Base-by-base conservation (phyloP, 805 yeast genomes). In the Ogataea methylovora region DNA sequence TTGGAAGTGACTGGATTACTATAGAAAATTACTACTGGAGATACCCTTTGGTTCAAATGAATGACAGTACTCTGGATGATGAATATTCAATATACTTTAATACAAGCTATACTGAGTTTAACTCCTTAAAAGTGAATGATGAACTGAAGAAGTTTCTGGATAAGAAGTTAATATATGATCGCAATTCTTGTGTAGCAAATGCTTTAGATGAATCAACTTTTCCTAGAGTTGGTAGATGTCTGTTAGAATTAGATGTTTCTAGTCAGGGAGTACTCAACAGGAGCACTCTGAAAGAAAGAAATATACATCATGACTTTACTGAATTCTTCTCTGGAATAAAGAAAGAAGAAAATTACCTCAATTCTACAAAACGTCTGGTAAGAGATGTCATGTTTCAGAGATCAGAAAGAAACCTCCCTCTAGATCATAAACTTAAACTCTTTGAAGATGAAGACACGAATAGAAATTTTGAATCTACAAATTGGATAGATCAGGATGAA, bases 1-100 rank as follows among this genome's bases (percentile, higher is more conserved):
- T 69, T 50, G 94, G 95, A 1, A 84, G 96, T 54, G 77, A 79
- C 5, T 84, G 94, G 90, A 39, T 88, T 16, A 58, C 67, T 13
- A 37, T 79, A 1, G 46, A 52, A 2, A 43, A 59, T 4, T 58
- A 71, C 17, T 69, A 58, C 41, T 80, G 82, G 52, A 53, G 95
- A 34, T 49, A 60, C 3, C 92, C 94, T 0, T 45, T 71, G 6
- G 56, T 54, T 17, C 35, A 37, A 5, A 13, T 42, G 4, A 26
- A 24, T 9, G 29, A 32, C 2, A 42, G 41, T 6, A 39, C 31
- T 2, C 19, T 4, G 4, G 16, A 21, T 13, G 41, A 33, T 5
- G 25, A 27, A 7, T 48, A 35, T 24, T 52, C 49, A 19, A 41
- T 39, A 4, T 41, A 27, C 22, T 62, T 38, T 38, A 45, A 18